phyloP scores from a whole-genome alignment of 257 asterid species.

The Echites panduratus region DNA sequence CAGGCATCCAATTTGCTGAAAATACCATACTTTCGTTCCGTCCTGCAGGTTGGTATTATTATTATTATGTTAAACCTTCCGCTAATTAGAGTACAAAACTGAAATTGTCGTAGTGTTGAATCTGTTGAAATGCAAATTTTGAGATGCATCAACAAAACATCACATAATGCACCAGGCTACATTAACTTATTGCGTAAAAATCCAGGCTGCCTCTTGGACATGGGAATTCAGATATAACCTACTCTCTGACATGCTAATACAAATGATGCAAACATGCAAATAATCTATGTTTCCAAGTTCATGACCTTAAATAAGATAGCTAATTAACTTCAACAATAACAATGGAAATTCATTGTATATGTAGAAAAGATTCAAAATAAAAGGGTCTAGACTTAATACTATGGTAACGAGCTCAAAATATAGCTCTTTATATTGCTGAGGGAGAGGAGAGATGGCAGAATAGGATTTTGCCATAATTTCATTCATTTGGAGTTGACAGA shows the following conservation, averaged over 20 bases:
- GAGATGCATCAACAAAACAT: not conserved
- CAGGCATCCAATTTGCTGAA: constrained; percentile 96
- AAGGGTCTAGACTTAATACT: not conserved
- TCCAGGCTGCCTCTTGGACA: not conserved
- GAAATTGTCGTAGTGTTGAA: not conserved
- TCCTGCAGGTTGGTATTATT: constrained; percentile 40
- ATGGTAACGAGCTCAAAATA: not conserved
- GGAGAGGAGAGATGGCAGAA: not conserved
- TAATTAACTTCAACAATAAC: not conserved
- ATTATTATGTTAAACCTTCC: not conserved
- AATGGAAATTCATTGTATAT: too few species aligned
- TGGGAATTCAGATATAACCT: not conserved
- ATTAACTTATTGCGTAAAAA: not conserved
- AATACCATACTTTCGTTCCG: constrained; percentile 76
- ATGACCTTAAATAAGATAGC: not conserved
- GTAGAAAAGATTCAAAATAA: not conserved
- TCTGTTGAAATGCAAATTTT: not conserved
- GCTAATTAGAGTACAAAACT: not conserved
- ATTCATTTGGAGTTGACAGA: not conserved
- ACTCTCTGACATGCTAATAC: not conserved
- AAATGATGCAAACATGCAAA: not conserved
- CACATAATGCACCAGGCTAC: not conserved
- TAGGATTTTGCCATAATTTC: not conserved
- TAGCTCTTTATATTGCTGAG: not conserved
- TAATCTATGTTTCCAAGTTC: not conserved